Conservation (phyloP, 2,329 filamentous ascomycete genomes). For the Alternaria arbusti region DNA sequence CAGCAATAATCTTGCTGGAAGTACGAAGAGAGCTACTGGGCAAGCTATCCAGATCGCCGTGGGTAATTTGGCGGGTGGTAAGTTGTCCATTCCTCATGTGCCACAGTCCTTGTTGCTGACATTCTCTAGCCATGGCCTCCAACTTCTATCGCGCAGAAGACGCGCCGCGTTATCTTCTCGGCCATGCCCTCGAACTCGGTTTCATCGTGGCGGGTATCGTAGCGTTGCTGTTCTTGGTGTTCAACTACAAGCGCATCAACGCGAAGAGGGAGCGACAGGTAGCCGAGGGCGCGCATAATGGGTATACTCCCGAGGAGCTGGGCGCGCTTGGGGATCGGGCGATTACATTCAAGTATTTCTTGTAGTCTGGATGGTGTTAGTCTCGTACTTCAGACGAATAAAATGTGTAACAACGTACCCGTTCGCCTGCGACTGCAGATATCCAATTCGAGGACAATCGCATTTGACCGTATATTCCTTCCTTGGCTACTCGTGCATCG, state of each 20-base stretch:
- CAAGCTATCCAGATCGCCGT: conserved; percentile 58
- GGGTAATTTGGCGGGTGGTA: conserved; percentile 53
- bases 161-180: conserved; percentile 58
- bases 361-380: conserved; percentile 39
- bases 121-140: conserved; percentile 65
- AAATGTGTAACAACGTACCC: not conserved
- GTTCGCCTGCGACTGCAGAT: not conserved
- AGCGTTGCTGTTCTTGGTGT: conserved; percentile 52
- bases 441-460: too few species aligned
- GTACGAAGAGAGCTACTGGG: conserved; percentile 59
- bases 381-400: not conserved
- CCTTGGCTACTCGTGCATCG: not conserved
- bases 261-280: conserved; percentile 56
- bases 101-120: conserved; percentile 12
- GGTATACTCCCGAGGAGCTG: conserved; percentile 60
- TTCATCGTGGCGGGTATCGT: conserved; percentile 57
- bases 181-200: conserved; percentile 59
- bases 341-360: conserved; percentile 68
- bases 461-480: too few species aligned
- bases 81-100: not conserved
- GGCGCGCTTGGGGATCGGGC: conserved; percentile 67
- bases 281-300: conserved; percentile 45
- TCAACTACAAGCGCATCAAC: conserved; percentile 66
- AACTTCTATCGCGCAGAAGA: conserved; percentile 70
- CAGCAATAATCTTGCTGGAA: conserved; percentile 61